Conservation (phyloP, 495 filamentous ascomycete genomes). For the Lasiosphaeria ovina region DNA sequence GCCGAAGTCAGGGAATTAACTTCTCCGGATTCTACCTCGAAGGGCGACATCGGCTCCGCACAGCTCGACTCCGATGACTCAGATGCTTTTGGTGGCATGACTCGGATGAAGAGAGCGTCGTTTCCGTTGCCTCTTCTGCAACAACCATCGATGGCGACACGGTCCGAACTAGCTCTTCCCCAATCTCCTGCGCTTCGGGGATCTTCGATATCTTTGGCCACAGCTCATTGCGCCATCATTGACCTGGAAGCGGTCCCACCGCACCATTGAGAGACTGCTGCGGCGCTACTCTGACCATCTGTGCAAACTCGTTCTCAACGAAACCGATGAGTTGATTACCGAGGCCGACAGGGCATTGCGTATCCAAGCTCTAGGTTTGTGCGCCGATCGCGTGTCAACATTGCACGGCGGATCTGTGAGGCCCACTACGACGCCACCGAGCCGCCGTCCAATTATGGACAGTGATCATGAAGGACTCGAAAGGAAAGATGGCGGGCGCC, state of each 20-base stretch:
- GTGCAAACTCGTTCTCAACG: slow-evolving; percentile 6
- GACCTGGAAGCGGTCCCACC: slow-evolving; percentile 9
- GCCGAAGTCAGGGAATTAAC: neutral
- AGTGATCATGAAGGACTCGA: neutral
- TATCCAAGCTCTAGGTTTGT: slow-evolving; percentile 7
- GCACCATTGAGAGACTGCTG: slow-evolving; percentile 8
- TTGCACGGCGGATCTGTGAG: slow-evolving; percentile 10
- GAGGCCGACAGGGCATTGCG: neutral
- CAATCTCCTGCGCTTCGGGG: slow-evolving; percentile 7
- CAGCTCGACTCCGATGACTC: slow-evolving; percentile 2
- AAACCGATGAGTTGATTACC: slow-evolving; percentile 3
- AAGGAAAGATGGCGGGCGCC: neutral
- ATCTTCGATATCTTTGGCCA: slow-evolving; percentile 6
- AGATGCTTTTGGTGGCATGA: neutral
- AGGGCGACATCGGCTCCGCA: neutral
- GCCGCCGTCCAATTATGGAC: neutral
- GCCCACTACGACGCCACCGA: slow-evolving; percentile 6
- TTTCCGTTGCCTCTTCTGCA: slow-evolving; percentile 5
- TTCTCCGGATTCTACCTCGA: slow-evolving; percentile 2
- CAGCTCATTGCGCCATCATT: slow-evolving; percentile 9
- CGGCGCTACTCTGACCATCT: slow-evolving; percentile 5
- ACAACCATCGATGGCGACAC: slow-evolving; percentile 9
- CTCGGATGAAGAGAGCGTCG: slow-evolving; percentile 9
- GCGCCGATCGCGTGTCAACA: slow-evolving; percentile 9
- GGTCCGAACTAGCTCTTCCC: slow-evolving; percentile 4